Base-by-base conservation (phyloP, 1,284 basidiomycete species). In the Ceratobasidium papillatum region DNA sequence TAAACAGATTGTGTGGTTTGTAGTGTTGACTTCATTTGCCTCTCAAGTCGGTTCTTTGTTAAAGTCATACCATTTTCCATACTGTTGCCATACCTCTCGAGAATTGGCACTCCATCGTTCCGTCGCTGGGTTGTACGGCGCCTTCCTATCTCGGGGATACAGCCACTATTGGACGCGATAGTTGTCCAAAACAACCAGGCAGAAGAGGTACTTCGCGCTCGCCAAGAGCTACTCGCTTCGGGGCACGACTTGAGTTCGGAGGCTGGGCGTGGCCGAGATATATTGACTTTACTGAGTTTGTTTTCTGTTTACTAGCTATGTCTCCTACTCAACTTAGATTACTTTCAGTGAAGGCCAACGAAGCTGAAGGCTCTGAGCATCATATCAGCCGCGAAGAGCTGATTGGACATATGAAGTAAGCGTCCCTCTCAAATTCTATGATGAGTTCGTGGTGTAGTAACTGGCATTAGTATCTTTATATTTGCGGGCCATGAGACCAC, bases 101-200 rank as follows among this genome's bases (percentile, higher is more conserved):
- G 52, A 14, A 59, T 72, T 25, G 69, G 69, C 25, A 81, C 85
- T 3, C 79, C 84, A 2, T 80, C 81, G 32, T 84, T 87, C 78
- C 81, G 87, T 27, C 81, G 85, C 75, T 84, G 81, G 76, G 74
- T 87, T 22, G 82, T 87, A 19, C 85, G 86, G 64, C 83, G 81
- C 81, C 82, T 79, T 0, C 87, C 87, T 0, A 78, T 83, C 59
- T 74, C 79, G 19, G 81, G 83, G 1, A 81, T 88, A 34, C 85
- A 84, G 74, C 82, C 82, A 63, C 80, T 87, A 25, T 85, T 85
- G 74, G 78, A 81, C 19, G 86, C 85, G 73, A 83, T 85, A 7
- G 84, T 86, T 75, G 81, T 86, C 25, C 87, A 88, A 86, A 82
- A 87, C 69, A 66, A 81, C 19, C 85, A 84, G 0, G 85, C 86